phyloP scores from a whole-genome alignment of 345 rosid genomes.

The Cardamine resedifolia region DNA sequence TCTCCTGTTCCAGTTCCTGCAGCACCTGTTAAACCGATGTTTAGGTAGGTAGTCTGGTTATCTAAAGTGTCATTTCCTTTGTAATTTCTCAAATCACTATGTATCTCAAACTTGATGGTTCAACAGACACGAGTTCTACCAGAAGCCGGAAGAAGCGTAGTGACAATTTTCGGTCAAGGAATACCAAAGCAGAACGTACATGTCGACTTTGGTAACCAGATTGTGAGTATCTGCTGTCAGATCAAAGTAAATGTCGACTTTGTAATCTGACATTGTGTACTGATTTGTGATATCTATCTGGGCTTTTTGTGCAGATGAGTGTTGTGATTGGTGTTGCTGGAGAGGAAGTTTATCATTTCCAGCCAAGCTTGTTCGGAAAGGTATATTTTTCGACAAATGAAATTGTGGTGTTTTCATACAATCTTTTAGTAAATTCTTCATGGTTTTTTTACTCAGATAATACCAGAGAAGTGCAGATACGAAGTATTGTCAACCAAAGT shows the following conservation, averaged over 20 bases:
- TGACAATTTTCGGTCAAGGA: conserved; percentile 70
- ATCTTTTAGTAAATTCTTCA: conserved; percentile 9
- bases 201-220: conserved; percentile 77
- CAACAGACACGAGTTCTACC: conserved; percentile 73
- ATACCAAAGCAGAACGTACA: conserved; percentile 41
- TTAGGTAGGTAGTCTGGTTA: conserved; percentile 51
- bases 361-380: conserved; percentile 71
- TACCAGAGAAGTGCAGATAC: conserved; percentile 58
- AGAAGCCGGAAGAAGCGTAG: conserved; percentile 67
- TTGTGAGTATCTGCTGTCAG: conserved; percentile 44
- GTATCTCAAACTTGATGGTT: conserved; percentile 22
- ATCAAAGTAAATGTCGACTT: neutral
- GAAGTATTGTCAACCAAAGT: conserved; percentile 55
- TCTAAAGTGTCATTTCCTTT: neutral
- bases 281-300: neutral
- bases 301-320: conserved; percentile 54
- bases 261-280: neutral
- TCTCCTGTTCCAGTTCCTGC: conserved; percentile 28
- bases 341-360: conserved; percentile 60
- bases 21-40: conserved; percentile 47
- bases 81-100: neutral
- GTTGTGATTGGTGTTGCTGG: conserved; percentile 55
- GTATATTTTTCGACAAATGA: conserved; percentile 29
- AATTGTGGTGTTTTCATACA: neutral
- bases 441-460: conserved; percentile 43